These are phyloP conservation scores for Calvatia gigantea DNA, from an alignment of 768 basidiomycete genomes.

Conservation along the genomic window DNA sequence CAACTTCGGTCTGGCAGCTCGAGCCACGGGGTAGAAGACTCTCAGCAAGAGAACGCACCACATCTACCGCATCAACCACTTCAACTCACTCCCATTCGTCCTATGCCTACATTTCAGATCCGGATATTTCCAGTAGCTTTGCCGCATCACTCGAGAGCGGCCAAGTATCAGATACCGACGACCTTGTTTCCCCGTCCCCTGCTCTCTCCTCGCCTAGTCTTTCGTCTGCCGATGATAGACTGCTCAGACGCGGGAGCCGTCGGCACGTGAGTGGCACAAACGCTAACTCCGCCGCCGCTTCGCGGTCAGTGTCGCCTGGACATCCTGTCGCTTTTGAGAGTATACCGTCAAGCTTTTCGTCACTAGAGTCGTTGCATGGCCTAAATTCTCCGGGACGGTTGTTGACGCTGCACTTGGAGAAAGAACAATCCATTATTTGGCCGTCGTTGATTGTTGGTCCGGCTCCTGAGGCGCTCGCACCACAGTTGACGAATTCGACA, in stretches of 20 bases:
- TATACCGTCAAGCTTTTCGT: slow-evolving; percentile 72
- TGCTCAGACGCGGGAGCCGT: slow-evolving; percentile 18
- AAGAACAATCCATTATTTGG: slow-evolving; percentile 78
- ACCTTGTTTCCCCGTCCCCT: slow-evolving; percentile 49
- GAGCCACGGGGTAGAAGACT: slow-evolving; percentile 59
- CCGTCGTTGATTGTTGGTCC: slow-evolving; percentile 78
- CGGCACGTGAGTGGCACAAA: slow-evolving; percentile 19
- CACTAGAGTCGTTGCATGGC: slow-evolving; percentile 66
- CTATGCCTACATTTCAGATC: slow-evolving; percentile 75
- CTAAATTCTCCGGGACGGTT: slow-evolving; percentile 61
- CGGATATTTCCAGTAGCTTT: slow-evolving; percentile 81
- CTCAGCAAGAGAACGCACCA: slow-evolving; percentile 66
- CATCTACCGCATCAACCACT: slow-evolving; percentile 68
- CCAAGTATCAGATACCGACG: slow-evolving; percentile 70
- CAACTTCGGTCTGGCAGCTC: slow-evolving; percentile 74
- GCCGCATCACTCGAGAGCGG: slow-evolving; percentile 78
- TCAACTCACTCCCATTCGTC: slow-evolving; percentile 68
- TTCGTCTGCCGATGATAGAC: slow-evolving; percentile 53
- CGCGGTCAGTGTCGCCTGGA: slow-evolving; percentile 57
- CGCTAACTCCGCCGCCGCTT: slow-evolving; percentile 30
- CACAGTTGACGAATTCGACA: slow-evolving; percentile 46
- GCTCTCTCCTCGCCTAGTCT: slow-evolving; percentile 60
- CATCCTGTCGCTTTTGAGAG: slow-evolving; percentile 34
- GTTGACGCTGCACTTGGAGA: slow-evolving; percentile 77
- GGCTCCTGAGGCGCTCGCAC: slow-evolving; percentile 58